These are phyloP conservation scores for Bassia scoparia DNA, from an alignment of 148 eudicot genomes.

Conservation along the genomic window DNA sequence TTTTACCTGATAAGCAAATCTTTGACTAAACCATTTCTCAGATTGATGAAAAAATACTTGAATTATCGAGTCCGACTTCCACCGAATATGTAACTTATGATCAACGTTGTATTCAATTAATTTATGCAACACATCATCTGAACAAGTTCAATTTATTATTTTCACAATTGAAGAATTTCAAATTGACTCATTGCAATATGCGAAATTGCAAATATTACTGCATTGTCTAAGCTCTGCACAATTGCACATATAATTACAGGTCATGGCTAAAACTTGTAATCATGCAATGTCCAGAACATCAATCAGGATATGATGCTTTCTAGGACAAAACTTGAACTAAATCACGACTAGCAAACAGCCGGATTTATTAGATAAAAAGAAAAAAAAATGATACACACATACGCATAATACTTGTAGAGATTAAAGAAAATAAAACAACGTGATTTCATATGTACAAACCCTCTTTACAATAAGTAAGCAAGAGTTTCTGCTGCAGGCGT, in stretches of 20 bases:
- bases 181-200: not conserved
- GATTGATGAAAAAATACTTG: not conserved
- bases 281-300: not conserved
- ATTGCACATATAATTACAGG: not conserved
- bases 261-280: not conserved
- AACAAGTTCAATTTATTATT: not conserved
- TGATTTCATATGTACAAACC: constrained; percentile 5
- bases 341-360: not conserved
- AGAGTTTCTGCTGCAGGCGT: constrained; percentile 1
- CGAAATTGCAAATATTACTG: constrained; percentile 1
- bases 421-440: not conserved
- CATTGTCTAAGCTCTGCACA: not conserved
- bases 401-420: not conserved
- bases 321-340: not conserved
- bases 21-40: not conserved
- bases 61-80: constrained; percentile 10
- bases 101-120: not conserved
- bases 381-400: too few relatives aligned
- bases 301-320: not conserved
- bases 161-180: not conserved
- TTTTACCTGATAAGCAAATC: not conserved
- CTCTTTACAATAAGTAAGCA: constrained; percentile 13
- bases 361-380: not conserved
- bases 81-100: not conserved
- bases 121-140: not conserved